Conservation (phyloP, 352 stramenopile species). For the Globisporangium echinulatum region DNA sequence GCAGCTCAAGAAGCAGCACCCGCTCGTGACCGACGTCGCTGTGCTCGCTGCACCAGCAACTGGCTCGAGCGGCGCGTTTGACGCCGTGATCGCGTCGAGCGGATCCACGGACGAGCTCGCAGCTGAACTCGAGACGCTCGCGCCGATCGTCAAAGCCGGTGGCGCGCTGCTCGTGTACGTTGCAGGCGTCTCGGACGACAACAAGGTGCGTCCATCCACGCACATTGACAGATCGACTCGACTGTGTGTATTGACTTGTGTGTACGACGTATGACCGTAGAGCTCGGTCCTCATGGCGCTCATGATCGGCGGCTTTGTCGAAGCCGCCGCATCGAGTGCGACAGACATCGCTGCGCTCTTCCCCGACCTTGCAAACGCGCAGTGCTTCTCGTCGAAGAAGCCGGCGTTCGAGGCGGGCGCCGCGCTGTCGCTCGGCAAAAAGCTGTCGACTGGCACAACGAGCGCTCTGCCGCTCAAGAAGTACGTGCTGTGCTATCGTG, state of each 20-base stretch:
- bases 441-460: slow-evolving; percentile 13
- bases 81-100: slow-evolving; percentile 54
- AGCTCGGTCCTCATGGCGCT: slow-evolving; percentile 68
- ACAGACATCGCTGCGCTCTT: slow-evolving; percentile 31
- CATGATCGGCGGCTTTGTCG: slow-evolving; percentile 75
- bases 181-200: slow-evolving; percentile 42
- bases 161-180: slow-evolving; percentile 53
- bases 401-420: slow-evolving; percentile 43
- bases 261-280: slow-evolving; percentile 12
- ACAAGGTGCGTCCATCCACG: slow-evolving; percentile 29
- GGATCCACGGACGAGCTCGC: slow-evolving; percentile 37
- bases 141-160: slow-evolving; percentile 45
- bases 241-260: not conserved
- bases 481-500: slow-evolving; percentile 2
- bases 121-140: slow-evolving; percentile 32
- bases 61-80: slow-evolving; percentile 17
- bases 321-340: slow-evolving; percentile 26
- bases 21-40: not conserved
- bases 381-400: slow-evolving; percentile 62
- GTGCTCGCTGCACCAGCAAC: slow-evolving; percentile 9
- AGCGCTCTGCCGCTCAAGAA: slow-evolving; percentile 36
- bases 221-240: not conserved
- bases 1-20: not conserved
- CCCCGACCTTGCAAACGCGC: slow-evolving; percentile 29
- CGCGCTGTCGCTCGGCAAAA: slow-evolving; percentile 47